Base-by-base conservation (phyloP, 768 basidiomycete species). In the Sporobolomyces phaffii region DNA sequence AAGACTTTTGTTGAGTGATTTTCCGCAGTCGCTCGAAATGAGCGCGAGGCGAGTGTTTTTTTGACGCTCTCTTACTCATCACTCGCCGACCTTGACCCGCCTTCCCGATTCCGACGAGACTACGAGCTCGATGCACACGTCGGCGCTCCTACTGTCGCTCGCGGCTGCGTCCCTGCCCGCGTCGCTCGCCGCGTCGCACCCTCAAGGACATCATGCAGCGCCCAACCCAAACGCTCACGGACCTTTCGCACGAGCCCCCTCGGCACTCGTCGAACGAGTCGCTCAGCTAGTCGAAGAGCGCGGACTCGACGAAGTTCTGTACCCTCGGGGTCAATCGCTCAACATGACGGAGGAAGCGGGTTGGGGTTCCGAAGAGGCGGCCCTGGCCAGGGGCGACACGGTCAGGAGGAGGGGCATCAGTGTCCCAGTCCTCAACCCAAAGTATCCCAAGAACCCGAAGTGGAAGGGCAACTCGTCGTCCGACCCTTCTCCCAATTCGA, bases 391-490 rank as follows among this genome's bases (percentile, higher is more conserved):
- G 8, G 56, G 41, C 31, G 56, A 58, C 29, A 58, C 56, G 29
- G 56, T 58, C 28, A 22, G 18, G 29, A 33, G 20, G 43, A 44
- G 56, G 34, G 56, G 56, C 13, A 24, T 58, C n/a, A 33, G 26
- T n/a, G 56, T 47, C 4, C 29, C 56, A 2, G 24, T 59, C 26
- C 29, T 38, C 29, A 68, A 68, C 56, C 66, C 66, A 1, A 68
- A 68, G 34, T 68, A 13, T 8, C 33, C 58, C 40, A 24, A 24
- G 41, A 68, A 68, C n/a, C 66, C 66, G 11, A 68, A 68, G 44
- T 68, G 56, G 61, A 41, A 34, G 18, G 45, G 59, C 9, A 41
- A 15, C 38, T n/a, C 64, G 3, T 5, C n/a, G 18, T 6, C 51
- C 14, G 10, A n/a, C 3, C 5, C 44, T 34, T 26, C 51, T 15